phyloP scores from a whole-genome alignment of 1,284 basidiomycete genomes.

The Nidula niveotomentosa region DNA sequence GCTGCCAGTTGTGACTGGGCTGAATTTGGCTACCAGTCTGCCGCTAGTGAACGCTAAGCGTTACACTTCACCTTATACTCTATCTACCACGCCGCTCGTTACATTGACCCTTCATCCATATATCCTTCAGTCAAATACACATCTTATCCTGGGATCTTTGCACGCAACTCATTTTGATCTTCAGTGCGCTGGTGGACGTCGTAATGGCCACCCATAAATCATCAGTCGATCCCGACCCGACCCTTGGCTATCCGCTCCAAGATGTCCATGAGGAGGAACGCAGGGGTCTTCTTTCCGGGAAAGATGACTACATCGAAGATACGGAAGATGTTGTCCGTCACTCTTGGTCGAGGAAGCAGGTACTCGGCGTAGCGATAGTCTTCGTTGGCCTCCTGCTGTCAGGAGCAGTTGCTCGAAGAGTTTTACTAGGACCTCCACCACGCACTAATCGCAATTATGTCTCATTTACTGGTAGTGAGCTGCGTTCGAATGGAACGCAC shows the following conservation, averaged over 20 bases:
- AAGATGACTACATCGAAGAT: constrained; percentile 10
- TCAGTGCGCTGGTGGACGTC: too few species aligned
- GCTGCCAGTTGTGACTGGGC: too few species aligned
- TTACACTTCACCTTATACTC: too few species aligned
- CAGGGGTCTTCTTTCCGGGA: constrained; percentile 11
- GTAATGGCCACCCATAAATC: too few species aligned
- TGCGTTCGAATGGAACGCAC: constrained; percentile 74
- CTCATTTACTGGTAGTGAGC: constrained; percentile 34
- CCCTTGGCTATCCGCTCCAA: background rate
- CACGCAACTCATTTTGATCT: too few species aligned
- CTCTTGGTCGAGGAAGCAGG: constrained; percentile 32
- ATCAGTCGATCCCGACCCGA: background rate
- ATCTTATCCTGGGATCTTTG: too few species aligned
- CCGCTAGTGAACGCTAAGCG: too few species aligned
- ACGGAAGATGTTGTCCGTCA: constrained; percentile 16
- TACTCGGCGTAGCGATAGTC: constrained; percentile 30
- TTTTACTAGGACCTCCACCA: constrained; percentile 22
- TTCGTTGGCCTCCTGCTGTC: constrained; percentile 43
- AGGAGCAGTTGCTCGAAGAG: constrained; percentile 36
- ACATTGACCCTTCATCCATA: too few species aligned
- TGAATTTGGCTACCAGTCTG: too few species aligned
- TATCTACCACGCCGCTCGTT: too few species aligned
- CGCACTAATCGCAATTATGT: constrained; percentile 20
- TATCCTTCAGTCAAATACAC: too few species aligned
- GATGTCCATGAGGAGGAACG: constrained; percentile 10